A percentile compares a stretch with the other conserved stretches of the same genome.
phyloP scores from a whole-genome alignment of 371 early-diverging fungal species.

The Mortierella sp. region DNA sequence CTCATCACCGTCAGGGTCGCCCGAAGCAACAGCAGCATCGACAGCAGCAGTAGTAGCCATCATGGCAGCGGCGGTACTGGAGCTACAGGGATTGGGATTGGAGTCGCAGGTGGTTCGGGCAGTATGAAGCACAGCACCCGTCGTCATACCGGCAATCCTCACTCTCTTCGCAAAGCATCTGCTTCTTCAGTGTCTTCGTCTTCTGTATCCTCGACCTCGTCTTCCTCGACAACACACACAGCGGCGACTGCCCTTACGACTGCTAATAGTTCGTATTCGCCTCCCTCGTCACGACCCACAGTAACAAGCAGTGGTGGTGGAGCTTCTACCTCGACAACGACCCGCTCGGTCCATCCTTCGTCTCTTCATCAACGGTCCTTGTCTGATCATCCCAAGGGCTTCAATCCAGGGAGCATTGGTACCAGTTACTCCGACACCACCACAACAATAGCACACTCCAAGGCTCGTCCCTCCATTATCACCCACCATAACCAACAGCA shows the following conservation, averaged over 20 bases:
- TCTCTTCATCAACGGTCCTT: slow-evolving; percentile 6
- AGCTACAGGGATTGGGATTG: background rate
- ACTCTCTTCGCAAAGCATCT: slow-evolving; percentile 10
- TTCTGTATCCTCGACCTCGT: slow-evolving; percentile 19
- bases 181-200: background rate
- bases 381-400: slow-evolving; percentile 10
- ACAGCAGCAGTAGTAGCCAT: background rate
- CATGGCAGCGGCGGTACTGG: background rate
- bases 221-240: slow-evolving; percentile 18
- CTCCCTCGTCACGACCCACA: background rate
- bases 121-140: background rate
- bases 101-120: background rate
- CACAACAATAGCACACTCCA: background rate
- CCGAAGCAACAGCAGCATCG: background rate
- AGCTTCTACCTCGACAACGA: background rate
- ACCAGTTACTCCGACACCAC: background rate
- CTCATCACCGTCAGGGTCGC: background rate
- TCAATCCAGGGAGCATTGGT: background rate
- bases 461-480: slow-evolving; percentile 21
- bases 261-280: slow-evolving; percentile 15
- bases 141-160: background rate
- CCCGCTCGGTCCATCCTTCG: slow-evolving; percentile 1
- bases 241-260: slow-evolving; percentile 4
- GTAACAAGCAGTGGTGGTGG: background rate
- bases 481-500: background rate